These are phyloP conservation scores for Kurtzmaniella quercitrusa DNA, from an alignment of 1,139 yeast genomes.

Conservation along the genomic window DNA sequence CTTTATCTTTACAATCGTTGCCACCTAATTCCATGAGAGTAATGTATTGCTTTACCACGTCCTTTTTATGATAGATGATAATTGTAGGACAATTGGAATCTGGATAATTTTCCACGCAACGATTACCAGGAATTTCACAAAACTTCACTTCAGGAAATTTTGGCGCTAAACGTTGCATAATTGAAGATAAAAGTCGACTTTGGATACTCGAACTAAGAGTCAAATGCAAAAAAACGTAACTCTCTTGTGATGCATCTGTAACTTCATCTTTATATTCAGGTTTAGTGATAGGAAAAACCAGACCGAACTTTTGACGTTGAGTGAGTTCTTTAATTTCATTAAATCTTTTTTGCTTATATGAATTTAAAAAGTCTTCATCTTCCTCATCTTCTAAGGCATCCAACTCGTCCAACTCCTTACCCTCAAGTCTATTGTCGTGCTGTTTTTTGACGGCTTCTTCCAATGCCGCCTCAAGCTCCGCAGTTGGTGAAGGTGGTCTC, in stretches of 20 bases:
- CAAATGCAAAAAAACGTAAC: slow-evolving; percentile 73
- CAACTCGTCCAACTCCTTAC: slow-evolving; percentile 70
- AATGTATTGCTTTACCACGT: slow-evolving; percentile 73
- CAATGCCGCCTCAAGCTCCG: slow-evolving; percentile 78
- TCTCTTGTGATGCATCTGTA: slow-evolving; percentile 65
- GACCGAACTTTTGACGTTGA: slow-evolving; percentile 66
- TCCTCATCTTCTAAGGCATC: slow-evolving; percentile 79
- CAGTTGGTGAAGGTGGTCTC: slow-evolving; percentile 85
- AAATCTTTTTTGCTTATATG: slow-evolving; percentile 73
- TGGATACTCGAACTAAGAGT: slow-evolving; percentile 68
- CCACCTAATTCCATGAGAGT: slow-evolving; percentile 86
- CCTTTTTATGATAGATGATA: slow-evolving; percentile 69
- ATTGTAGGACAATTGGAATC: slow-evolving; percentile 88
- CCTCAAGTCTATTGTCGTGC: slow-evolving; percentile 72
- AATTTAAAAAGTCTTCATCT: slow-evolving; percentile 69
- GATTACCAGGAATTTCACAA: slow-evolving; percentile 81
- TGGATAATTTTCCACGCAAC: slow-evolving; percentile 92
- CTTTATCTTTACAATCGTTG: slow-evolving; percentile 61
- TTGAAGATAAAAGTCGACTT: slow-evolving; percentile 61
- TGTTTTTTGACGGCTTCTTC: slow-evolving; percentile 78
- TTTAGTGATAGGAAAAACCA: slow-evolving; percentile 71
- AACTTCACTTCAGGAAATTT: slow-evolving; percentile 81
- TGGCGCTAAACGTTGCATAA: slow-evolving; percentile 49
- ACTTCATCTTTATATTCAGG: slow-evolving; percentile 86
- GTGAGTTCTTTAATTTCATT: slow-evolving; percentile 63